Conservation (phyloP, 164 flowering plant species). For the Cinnamomum micranthum region DNA sequence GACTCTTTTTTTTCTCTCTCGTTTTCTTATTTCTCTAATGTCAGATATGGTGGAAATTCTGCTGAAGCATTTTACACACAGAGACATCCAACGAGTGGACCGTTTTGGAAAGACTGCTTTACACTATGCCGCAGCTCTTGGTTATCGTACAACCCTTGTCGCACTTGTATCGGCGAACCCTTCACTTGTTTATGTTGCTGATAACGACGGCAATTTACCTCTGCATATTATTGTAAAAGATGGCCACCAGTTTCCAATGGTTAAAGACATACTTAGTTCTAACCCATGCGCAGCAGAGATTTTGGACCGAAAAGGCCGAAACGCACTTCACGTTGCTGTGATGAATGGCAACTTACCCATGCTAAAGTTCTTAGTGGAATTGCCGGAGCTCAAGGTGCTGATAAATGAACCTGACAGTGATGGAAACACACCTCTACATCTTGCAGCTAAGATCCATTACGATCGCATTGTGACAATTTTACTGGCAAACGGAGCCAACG, state of each 20-base stretch:
- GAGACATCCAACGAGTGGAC: background rate
- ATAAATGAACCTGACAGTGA: background rate
- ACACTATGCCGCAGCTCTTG: slow-evolving; percentile 1
- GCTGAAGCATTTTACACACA: background rate
- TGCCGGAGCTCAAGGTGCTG: background rate
- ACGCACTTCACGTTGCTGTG: slow-evolving; percentile 9
- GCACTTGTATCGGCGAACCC: background rate
- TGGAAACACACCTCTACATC: slow-evolving; percentile 21
- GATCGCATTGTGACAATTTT: slow-evolving; percentile 4
- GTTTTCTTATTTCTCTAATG: background rate
- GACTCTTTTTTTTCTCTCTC: no score
- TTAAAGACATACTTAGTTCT: background rate
- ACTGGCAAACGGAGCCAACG: background rate
- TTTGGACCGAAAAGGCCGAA: slow-evolving; percentile 4
- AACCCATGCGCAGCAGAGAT: background rate
- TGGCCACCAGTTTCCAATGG: background rate
- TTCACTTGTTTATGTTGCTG: background rate
- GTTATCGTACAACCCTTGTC: no score
- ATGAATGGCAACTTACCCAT: background rate
- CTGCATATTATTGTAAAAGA: slow-evolving; percentile 1
- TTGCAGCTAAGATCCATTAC: slow-evolving; percentile 13
- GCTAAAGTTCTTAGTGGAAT: background rate
- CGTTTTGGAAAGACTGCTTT: slow-evolving; percentile 4
- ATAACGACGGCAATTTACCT: slow-evolving; percentile 7
- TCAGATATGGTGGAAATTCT: background rate